These are phyloP conservation scores for Immersiella caudata DNA, from an alignment of 495 filamentous ascomycete species.

Conservation along the genomic window DNA sequence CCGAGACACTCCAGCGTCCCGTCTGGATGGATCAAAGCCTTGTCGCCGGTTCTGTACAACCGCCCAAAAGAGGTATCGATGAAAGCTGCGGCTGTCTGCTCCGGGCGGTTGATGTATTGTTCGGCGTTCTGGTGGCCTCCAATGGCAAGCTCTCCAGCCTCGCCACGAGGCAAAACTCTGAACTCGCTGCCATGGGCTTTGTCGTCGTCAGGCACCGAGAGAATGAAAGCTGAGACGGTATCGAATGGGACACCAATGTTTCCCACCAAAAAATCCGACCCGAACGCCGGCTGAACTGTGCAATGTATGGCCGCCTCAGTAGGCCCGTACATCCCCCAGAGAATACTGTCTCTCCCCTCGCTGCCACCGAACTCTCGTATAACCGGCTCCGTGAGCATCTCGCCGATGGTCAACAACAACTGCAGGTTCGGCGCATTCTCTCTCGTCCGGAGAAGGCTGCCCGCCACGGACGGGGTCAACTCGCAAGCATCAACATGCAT, in stretches of 20 bases:
- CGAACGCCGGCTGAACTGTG: constrained; percentile 45
- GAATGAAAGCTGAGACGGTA: constrained; percentile 75
- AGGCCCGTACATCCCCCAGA: constrained; percentile 87
- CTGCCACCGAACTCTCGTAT: constrained; percentile 70
- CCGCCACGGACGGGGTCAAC: constrained; percentile 79
- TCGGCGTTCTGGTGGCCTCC: constrained; percentile 78
- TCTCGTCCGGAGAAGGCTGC: constrained; percentile 64
- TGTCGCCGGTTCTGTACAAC: constrained; percentile 87
- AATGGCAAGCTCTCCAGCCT: constrained; percentile 78
- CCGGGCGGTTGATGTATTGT: constrained; percentile 80
- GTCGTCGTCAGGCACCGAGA: constrained; percentile 42
- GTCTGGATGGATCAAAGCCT: constrained; percentile 66
- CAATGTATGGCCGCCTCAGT: constrained; percentile 82
- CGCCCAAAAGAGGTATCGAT: constrained; percentile 55
- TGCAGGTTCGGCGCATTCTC: constrained; percentile 62
- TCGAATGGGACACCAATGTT: constrained; percentile 74
- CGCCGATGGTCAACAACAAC: constrained; percentile 78
- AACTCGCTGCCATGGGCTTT: constrained; percentile 32
- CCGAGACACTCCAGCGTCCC: constrained; percentile 82
- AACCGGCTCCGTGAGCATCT: constrained; percentile 77
- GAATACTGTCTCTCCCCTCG: constrained; percentile 48
- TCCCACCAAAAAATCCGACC: constrained; percentile 51
- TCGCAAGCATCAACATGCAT: constrained; percentile 79
- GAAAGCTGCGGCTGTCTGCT: constrained; percentile 75
- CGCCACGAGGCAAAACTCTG: constrained; percentile 62